These are phyloP conservation scores for Pseudocercospora vitis DNA, from an alignment of 2,329 filamentous ascomycete species.

Conservation along the genomic window DNA sequence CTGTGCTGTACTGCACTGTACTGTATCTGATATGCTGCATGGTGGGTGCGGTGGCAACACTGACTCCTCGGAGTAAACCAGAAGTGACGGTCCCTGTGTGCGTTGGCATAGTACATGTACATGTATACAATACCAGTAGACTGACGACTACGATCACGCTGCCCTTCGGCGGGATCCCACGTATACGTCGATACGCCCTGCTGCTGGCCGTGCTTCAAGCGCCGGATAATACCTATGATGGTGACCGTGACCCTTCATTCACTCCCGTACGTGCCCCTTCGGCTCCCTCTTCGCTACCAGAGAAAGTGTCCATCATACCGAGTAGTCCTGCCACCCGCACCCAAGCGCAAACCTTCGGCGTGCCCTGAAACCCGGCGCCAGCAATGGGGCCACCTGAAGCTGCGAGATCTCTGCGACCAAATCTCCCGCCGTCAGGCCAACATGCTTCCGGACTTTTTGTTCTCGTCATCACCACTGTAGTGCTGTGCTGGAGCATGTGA, in stretches of 20 bases:
- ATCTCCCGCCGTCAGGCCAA: neutral
- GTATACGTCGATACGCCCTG: too few relatives aligned
- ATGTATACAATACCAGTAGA: too few relatives aligned
- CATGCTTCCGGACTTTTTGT: neutral
- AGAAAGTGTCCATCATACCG: neutral
- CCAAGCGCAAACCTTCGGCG: neutral
- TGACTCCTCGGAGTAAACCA: too few relatives aligned
- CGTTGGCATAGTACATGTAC: too few relatives aligned
- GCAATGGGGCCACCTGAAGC: neutral
- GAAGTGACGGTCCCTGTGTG: too few relatives aligned
- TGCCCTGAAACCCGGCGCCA: neutral
- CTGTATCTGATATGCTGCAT: too few relatives aligned
- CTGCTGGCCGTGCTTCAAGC: too few relatives aligned
- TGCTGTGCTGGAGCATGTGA: neutral
- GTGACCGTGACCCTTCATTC: neutral
- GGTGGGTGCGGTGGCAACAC: too few relatives aligned
- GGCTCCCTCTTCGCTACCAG: slow-evolving; percentile 5
- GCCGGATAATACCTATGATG: too few relatives aligned
- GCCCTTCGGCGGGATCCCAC: too few relatives aligned
- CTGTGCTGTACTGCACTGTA: too few relatives aligned
- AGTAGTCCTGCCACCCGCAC: neutral
- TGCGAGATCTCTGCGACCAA: neutral
- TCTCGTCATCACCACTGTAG: too few relatives aligned
- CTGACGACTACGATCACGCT: neutral
- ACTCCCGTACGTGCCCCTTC: neutral